These are phyloP conservation scores for Nakazawaea wickerhamii DNA, from an alignment of 805 yeast genomes.

Conservation along the genomic window DNA sequence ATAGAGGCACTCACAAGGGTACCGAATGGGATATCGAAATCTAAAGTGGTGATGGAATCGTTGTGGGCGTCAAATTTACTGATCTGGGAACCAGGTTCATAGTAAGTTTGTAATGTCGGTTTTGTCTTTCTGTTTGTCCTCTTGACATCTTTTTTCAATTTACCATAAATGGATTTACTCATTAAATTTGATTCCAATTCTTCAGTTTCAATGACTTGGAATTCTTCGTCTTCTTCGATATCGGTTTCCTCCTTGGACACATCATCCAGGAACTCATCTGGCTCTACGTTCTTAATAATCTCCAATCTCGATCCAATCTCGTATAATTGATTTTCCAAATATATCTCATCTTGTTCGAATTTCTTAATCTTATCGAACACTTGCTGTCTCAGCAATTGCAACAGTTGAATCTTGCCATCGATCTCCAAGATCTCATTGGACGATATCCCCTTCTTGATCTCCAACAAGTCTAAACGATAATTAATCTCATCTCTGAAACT, in stretches of 20 bases:
- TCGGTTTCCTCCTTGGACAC: slow-evolving; percentile 10
- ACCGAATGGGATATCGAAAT: slow-evolving; percentile 72
- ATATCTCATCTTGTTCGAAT: slow-evolving; percentile 57
- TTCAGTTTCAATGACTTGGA: slow-evolving; percentile 10
- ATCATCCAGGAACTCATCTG: slow-evolving; percentile 15
- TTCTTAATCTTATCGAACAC: slow-evolving; percentile 55
- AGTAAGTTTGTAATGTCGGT: slow-evolving; percentile 62
- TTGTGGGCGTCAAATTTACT: slow-evolving; percentile 46
- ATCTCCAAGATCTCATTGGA: slow-evolving; percentile 60
- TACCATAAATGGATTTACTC: slow-evolving; percentile 39
- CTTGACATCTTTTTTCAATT: slow-evolving; percentile 29
- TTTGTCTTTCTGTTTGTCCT: slow-evolving; percentile 40
- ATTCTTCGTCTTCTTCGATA: slow-evolving; percentile 16
- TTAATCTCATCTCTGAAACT: slow-evolving; percentile 34
- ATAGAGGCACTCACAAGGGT: slow-evolving; percentile 70
- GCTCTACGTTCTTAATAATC: slow-evolving; percentile 35
- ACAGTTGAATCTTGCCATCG: slow-evolving; percentile 48
- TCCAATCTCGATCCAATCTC: slow-evolving; percentile 40
- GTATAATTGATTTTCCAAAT: slow-evolving; percentile 42
- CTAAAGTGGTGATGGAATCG: slow-evolving; percentile 49
- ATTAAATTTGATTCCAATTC: slow-evolving; percentile 27
- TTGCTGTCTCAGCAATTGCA: slow-evolving; percentile 44
- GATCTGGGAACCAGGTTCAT: slow-evolving; percentile 53
- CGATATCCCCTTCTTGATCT: slow-evolving; percentile 59
- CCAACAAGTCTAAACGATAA: slow-evolving; percentile 47